Evolutionary conservation across 345 rosid genomes (phyloP).

Genomic region (Eucalyptus grandis): DNA sequence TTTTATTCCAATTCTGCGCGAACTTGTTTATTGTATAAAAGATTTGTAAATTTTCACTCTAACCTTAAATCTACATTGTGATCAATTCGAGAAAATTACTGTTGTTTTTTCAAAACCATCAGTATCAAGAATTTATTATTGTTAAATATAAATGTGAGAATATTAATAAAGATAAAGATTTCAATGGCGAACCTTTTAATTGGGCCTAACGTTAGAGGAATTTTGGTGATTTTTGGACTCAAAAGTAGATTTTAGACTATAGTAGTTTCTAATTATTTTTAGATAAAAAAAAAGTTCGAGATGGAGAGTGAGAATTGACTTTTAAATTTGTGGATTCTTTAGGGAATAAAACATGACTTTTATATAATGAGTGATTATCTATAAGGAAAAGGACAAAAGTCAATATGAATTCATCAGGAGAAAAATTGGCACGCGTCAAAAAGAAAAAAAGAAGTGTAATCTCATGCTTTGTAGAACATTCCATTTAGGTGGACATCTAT

Average conservation of each 20-base stretch:
- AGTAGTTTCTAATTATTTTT: background rate
- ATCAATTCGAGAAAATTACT: rapidly evolving
- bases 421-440: background rate
- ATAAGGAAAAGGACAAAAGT: background rate
- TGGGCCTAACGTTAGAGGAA: rapidly evolving
- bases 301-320: rapidly evolving
- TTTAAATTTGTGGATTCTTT: background rate
- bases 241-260: background rate
- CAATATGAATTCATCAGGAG: background rate
- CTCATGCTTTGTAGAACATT: background rate
- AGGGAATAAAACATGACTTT: background rate
- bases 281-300: background rate
- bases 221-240: rapidly evolving
- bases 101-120: background rate
- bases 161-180: background rate
- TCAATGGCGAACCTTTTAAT: background rate
- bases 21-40: background rate
- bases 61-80: rapidly evolving
- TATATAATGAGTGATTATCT: background rate
- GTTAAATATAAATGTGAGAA: background rate
- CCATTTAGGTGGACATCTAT: background rate
- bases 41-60: background rate
- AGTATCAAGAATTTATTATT: rapidly evolving
- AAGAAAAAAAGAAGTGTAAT: background rate
- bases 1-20: background rate